phyloP scores from a whole-genome alignment of 2,329 filamentous ascomycete species.

The Xylariales sp. region DNA sequence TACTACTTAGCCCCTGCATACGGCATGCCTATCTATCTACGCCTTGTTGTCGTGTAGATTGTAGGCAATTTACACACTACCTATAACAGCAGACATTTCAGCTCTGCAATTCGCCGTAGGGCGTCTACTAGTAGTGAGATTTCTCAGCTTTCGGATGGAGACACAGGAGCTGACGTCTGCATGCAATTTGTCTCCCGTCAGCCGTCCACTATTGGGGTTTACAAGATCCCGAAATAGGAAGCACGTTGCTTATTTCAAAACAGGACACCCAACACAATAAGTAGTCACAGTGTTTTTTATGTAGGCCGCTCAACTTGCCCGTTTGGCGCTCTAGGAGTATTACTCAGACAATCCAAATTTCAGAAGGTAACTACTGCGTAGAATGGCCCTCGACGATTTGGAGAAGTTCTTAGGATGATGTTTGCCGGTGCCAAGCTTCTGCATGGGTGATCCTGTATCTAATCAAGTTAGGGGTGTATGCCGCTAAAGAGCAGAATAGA shows the following conservation, averaged over 20 bases:
- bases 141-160: conserved; percentile 27
- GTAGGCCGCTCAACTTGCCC: not conserved
- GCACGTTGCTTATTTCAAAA: not conserved
- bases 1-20: not conserved
- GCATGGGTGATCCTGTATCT: not conserved
- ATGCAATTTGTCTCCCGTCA: conserved; percentile 16
- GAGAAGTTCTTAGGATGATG: not conserved
- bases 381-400: not conserved
- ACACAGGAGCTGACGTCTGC: conserved; percentile 27
- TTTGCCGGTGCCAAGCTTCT: not conserved
- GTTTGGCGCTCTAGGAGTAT: not conserved
- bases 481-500: not conserved
- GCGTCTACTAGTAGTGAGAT: conserved; percentile 9
- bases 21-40: not conserved
- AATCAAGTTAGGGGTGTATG: not conserved
- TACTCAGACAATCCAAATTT: not conserved
- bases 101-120: conserved; percentile 18
- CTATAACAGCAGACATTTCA: conserved; percentile 19
- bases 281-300: not conserved
- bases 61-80: not conserved
- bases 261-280: not conserved
- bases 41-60: too few species aligned
- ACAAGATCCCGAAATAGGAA: not conserved
- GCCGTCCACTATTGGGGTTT: conserved; percentile 11
- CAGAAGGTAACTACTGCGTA: not conserved